A percentile compares a stretch with the other conserved stretches of the same genome.
These are phyloP conservation scores for Pistacia integerrima DNA, from an alignment of 345 rosid species.

Conservation along the genomic window DNA sequence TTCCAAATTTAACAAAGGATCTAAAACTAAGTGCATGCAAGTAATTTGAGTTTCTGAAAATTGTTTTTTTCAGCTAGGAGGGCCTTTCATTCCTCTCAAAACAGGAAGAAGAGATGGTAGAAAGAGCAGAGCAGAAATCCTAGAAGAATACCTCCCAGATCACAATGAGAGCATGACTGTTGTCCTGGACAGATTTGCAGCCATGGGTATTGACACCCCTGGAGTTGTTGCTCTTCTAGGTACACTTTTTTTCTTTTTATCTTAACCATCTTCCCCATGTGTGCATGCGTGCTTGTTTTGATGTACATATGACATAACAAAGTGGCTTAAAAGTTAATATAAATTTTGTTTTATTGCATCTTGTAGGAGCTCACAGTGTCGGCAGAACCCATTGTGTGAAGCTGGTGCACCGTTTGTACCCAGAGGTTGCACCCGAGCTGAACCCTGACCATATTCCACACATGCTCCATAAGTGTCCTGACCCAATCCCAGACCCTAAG, in stretches of 20 bases:
- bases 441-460: slow-evolving; percentile 85
- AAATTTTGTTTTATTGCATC: background rate
- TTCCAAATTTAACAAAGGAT: background rate
- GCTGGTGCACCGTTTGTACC: slow-evolving; percentile 90
- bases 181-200: slow-evolving; percentile 75
- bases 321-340: background rate
- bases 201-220: slow-evolving; percentile 81
- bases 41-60: background rate
- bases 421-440: slow-evolving; percentile 73
- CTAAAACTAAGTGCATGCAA: no score
- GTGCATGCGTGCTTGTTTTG: background rate
- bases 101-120: slow-evolving; percentile 96
- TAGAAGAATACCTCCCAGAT: slow-evolving; percentile 84
- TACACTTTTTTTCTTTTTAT: slow-evolving; percentile 11
- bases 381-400: slow-evolving; percentile 96
- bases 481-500: slow-evolving; percentile 92
- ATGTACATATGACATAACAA: background rate
- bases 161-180: slow-evolving; percentile 90
- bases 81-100: slow-evolving; percentile 82
- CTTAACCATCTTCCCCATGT: background rate
- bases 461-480: slow-evolving; percentile 96
- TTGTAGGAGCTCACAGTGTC: slow-evolving; percentile 84
- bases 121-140: slow-evolving; percentile 75
- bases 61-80: slow-evolving; percentile 66
- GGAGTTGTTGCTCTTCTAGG: slow-evolving; percentile 80